Evolutionary conservation across 2,329 filamentous ascomycete species (phyloP), one percentile per base, ranked within the genome.

Genomic region (Aspergillus chevalieri): DNA sequence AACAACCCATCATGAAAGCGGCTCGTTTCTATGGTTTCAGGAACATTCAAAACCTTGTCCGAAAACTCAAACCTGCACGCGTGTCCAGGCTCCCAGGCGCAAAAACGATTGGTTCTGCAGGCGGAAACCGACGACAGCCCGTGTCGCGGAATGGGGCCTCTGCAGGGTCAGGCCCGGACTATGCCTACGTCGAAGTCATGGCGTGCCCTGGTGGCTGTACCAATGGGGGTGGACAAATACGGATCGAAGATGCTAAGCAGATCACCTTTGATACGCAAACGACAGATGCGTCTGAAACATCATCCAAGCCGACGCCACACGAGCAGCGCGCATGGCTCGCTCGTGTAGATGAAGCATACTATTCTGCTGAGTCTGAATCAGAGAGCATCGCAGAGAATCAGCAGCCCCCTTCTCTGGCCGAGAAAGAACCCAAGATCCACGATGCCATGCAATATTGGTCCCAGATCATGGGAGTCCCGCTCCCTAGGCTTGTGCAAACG

Each of bases 121-220:
- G 57, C 26, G 56, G 57, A 34, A 53, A 44, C 24, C 63, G 65
- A 36, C 64, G 69, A 28, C 59, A 63, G 41, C 56, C 60, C 10
- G 48, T 57, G 14, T 64, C 67, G 28, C 63, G 68, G 6, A 66
- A 63, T 41, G 67, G 62, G 4, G 64, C 61, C 14, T 47, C 62
- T 4, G 53, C 57, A 41, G 54, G 61, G 52, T 55, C 61, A 9
- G 60, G 62, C 12, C 70, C 80, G 6, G 89, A 95, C 33, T 91
- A 91, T 66, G 80, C 86, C n/a, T 97, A 95, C 69, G 87, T 97
- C 24, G 93, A 98, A 71, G 93, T 98, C 51, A 98, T 98, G 93
- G 93, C 93, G 12, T 98, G 93, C 68, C 93, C 93, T 0, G 93
- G 93, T n/a, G 93, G 93, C 3, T 98, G 93, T 73, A 98, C 93